Evolutionary conservation across 148 eudicot genomes (phyloP).

Genomic region (Silene conica): DNA sequence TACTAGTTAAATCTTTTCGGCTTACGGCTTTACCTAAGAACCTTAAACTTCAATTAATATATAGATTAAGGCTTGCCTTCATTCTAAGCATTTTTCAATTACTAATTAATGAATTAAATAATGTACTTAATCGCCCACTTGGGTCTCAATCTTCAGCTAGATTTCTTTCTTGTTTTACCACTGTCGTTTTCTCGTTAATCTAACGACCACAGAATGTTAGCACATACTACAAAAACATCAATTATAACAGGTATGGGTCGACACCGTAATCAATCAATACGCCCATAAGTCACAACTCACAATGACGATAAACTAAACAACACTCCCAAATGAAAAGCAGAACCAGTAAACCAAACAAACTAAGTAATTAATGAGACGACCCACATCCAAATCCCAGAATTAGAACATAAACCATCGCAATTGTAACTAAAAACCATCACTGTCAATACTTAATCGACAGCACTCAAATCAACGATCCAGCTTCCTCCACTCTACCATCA

Average conservation of each 20-base stretch:
- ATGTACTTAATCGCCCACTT: background rate
- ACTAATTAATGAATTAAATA: background rate
- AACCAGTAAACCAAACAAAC: background rate
- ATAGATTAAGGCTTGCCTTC: background rate
- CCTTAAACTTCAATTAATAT: constrained; percentile 14
- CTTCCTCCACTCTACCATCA: background rate
- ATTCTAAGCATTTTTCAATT: background rate
- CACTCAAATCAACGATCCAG: background rate
- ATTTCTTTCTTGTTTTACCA: constrained; percentile 5
- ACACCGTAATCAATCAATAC: constrained; percentile 5
- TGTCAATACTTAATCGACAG: background rate
- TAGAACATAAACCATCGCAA: background rate
- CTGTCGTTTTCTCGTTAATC: background rate
- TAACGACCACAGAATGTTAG: constrained; percentile 18
- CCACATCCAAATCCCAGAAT: background rate
- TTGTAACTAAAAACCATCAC: background rate
- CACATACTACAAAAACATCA: background rate
- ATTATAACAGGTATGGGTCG: background rate
- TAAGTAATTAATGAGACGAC: background rate
- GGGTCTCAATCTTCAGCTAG: constrained; percentile 2
- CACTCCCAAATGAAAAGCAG: background rate
- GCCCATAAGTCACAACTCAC: constrained; percentile 3
- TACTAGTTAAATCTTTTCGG: background rate
- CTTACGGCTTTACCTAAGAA: background rate
- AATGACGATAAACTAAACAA: constrained; percentile 1